phyloP scores from a whole-genome alignment of 2,329 filamentous ascomycete species.

The Aspergillus latus region DNA sequence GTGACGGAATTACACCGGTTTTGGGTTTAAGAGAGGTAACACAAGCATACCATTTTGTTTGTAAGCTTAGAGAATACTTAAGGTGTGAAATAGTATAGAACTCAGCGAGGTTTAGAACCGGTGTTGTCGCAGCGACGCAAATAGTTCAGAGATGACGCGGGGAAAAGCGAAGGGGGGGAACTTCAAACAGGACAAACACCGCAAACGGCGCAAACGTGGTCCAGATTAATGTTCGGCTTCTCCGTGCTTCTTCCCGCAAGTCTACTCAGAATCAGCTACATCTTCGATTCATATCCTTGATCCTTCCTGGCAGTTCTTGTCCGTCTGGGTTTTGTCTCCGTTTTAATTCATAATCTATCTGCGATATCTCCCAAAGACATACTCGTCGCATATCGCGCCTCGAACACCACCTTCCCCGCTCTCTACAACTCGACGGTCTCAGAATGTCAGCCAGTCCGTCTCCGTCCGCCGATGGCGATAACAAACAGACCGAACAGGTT shows the following conservation, averaged over 20 bases:
- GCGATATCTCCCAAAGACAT: no score
- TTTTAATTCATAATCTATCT: neutral
- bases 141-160: slow-evolving; percentile 30
- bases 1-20: neutral
- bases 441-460: slow-evolving; percentile 47
- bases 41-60: slow-evolving; percentile 14
- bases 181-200: slow-evolving; percentile 25
- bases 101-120: neutral
- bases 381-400: neutral
- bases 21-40: neutral
- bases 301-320: neutral
- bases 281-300: neutral
- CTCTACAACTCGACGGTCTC: neutral
- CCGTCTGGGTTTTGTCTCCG: neutral
- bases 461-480: slow-evolving; percentile 40
- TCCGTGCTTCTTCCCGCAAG: slow-evolving; percentile 15
- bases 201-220: slow-evolving; percentile 19
- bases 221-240: slow-evolving; percentile 11
- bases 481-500: slow-evolving; percentile 67
- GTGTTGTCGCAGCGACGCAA: neutral
- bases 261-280: neutral
- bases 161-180: slow-evolving; percentile 22
- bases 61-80: neutral
- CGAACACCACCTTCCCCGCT: neutral
- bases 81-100: neutral